A percentile compares a stretch with the other conserved stretches of the same genome.
These are phyloP conservation scores for Mortierella alpina DNA, from an alignment of 192 early-diverging fungal genomes.

Conservation along the genomic window DNA sequence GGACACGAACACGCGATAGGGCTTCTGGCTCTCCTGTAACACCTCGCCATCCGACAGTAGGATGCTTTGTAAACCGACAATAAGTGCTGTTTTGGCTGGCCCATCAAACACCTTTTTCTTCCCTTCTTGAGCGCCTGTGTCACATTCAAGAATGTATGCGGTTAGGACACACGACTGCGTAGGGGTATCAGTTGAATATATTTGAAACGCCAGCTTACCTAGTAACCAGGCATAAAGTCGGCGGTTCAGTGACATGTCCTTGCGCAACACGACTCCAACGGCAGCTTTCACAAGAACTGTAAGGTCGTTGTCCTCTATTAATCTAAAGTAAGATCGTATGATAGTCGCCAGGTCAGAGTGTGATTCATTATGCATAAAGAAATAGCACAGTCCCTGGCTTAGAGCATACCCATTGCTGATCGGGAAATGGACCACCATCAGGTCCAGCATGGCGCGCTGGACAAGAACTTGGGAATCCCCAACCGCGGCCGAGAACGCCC, in stretches of 20 bases:
- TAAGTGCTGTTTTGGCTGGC: slow-evolving; percentile 62
- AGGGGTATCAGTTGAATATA: neutral
- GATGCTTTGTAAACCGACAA: slow-evolving; percentile 64
- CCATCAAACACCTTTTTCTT: slow-evolving; percentile 59
- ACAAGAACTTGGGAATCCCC: slow-evolving; percentile 83
- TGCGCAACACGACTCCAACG: slow-evolving; percentile 81
- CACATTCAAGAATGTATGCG: neutral
- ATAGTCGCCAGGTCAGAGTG: neutral
- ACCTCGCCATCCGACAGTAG: slow-evolving; percentile 49
- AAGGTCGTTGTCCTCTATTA: slow-evolving; percentile 75
- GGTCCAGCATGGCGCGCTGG: slow-evolving; percentile 83
- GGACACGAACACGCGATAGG: slow-evolving; percentile 86
- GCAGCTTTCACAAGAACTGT: slow-evolving; percentile 77
- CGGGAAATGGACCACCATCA: slow-evolving; percentile 80
- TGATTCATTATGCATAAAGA: neutral
- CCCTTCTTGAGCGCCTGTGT: slow-evolving; percentile 55
- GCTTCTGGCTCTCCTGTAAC: slow-evolving; percentile 63
- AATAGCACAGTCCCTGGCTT: neutral
- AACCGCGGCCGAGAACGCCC: slow-evolving; percentile 79
- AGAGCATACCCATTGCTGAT: slow-evolving; percentile 64
- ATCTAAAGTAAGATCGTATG: slow-evolving; percentile 29
- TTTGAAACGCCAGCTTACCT: slow-evolving; percentile 48
- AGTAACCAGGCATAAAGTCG: slow-evolving; percentile 93
- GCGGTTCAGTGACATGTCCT: slow-evolving; percentile 95
- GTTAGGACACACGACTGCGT: too few species aligned